Evolutionary conservation across 1,284 basidiomycete genomes (phyloP), one percentile per base, ranked within the genome.

Genomic region (Apiotrichum veenhuisii): DNA sequence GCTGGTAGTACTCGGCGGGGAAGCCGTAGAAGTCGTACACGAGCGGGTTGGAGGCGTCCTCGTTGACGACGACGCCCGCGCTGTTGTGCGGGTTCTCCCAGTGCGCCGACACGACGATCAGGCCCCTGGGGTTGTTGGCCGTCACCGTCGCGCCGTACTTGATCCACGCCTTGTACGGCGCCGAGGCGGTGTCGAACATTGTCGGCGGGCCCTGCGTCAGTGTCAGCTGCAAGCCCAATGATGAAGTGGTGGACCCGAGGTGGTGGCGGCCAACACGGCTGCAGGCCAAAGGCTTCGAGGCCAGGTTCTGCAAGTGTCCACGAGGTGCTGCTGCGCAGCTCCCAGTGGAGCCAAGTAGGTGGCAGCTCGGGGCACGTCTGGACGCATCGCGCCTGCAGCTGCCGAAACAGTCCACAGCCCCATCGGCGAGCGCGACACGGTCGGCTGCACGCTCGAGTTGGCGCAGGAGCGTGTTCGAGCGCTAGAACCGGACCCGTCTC

Each of bases 11-110:
- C n/a, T 73, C 55, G 38, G 64, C 52, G 1, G 78, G 78, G 62
- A 80, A 80, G 52, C 65, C 65, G 64, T 78, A 78, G 55, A 79
- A 80, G 64, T 80, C 79, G 66, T 79, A 80, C 37, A 79, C 65
- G 33, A 80, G 65, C 0, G 78, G 77, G 46, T 76, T 76, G 17
- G 67, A 60, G 3, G 48, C 23, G 49, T 76, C 71, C 30, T 65
- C 68, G 57, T 77, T 77, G 45, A 79, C 74, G 9, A 67, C 48
- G 15, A 76, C 72, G 34, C 57, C 61, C 0, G 49, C 46, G 10
- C 58, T 33, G 17, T 44, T 33, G 3, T 42, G 30, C 3, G 63
- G 58, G 46, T 74, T 72, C 61, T 80, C 79, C 79, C 79, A 80
- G 61, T 80, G 79, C 1, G 79, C 79, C 7, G 73, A 76, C 42